Evolutionary conservation across 352 stramenopile species (phyloP), one percentile per base, ranked within the genome.

Genomic region (Phytophthora rubi): DNA sequence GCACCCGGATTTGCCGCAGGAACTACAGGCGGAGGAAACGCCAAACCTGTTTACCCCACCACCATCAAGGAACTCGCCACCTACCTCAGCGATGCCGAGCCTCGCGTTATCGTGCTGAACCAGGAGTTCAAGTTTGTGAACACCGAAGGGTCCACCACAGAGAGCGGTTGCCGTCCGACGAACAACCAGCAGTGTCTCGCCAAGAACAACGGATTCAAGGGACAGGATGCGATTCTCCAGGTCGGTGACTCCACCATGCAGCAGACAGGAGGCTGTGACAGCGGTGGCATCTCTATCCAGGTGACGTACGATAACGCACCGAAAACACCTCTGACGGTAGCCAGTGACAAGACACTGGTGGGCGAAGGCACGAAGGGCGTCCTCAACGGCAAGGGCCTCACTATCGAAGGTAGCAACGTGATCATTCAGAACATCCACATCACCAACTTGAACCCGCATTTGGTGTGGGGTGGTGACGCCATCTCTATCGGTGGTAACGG

Each of bases 371-470:
- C 59, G 12, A 76, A 59, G 10, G 74, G 73, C 33, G 70, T 78
- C 2, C 39, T 81, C 12, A 72, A 72, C 12, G 71, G 70, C 48
- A 81, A 81, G 39, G 70, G 73, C 47, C 57, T 78, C 33, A 23
- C 39, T 4, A 70, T 80, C 23, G 10, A 35, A 10, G 71, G 65
- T 32, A 62, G 55, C 48, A 82, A 79, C 54, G 63, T 81, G 3
- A 81, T 81, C 23, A 30, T 81, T 16, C 71, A 81, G 51, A 79
- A 81, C 26, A 71, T 81, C 35, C 70, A 81, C 62, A 73, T 80
- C 32, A 79, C 71, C 0, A 66, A 80, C 9, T 39, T 82, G 35
- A 80, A 82, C 18, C 69, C 73, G 23, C 70, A 78, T 18, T 23
- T 77, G 1, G 55, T 70, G 3, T 74, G 67, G 67, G 55, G 67